Evolutionary conservation across 1,284 basidiomycete species (phyloP), one percentile per base, ranked within the genome.

Genomic region (Cerioporus squamosus): DNA sequence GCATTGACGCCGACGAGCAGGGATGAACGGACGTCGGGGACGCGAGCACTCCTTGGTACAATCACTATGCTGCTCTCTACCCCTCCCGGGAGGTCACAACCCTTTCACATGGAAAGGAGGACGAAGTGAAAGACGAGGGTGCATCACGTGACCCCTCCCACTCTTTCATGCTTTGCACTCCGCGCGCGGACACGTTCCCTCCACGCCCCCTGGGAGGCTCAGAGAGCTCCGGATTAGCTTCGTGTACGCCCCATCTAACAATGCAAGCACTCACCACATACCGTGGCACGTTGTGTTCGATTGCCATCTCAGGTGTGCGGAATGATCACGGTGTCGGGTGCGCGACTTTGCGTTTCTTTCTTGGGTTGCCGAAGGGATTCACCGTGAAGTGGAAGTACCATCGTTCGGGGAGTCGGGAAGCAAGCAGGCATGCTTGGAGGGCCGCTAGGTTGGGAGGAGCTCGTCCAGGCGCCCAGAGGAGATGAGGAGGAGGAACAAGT

Each of bases 1-100:
- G 5, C 45, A 24, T 26, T 48, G 57, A 55, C 63, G 63, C 60
- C 36, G 38, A 42, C 48, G 58, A 49, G 48, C 53, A 29, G 53
- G 51, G 44, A 43, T 55, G 55, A 62, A 59, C 55, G 59, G 49
- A 62, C 45, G 59, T 58, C 43, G 61, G 53, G 44, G 45, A 36
- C 39, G 57, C 3, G 23, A 18, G 23, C 10, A 46, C 45, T 54
- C 36, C 57, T 51, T 49, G 20, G 29, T 58, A 58, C 33, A 43
- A 64, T 64, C 63, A 64, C 49, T 23, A 29, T 59, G 60, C 55
- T 40, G 45, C 48, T 23, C 48, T 17, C 45, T 42, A 50, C 23
- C 46, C 49, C 46, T 29, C 39, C 22, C 23, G 56, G 53, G 33
- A 20, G 22, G 43, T 57, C 55, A 49, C 52, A 54, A 18, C 45